A percentile compares a stretch with the other conserved stretches of the same genome.
These are phyloP conservation scores for Colletotrichum theobromicola DNA, from an alignment of 2,329 filamentous ascomycete genomes.

Conservation along the genomic window DNA sequence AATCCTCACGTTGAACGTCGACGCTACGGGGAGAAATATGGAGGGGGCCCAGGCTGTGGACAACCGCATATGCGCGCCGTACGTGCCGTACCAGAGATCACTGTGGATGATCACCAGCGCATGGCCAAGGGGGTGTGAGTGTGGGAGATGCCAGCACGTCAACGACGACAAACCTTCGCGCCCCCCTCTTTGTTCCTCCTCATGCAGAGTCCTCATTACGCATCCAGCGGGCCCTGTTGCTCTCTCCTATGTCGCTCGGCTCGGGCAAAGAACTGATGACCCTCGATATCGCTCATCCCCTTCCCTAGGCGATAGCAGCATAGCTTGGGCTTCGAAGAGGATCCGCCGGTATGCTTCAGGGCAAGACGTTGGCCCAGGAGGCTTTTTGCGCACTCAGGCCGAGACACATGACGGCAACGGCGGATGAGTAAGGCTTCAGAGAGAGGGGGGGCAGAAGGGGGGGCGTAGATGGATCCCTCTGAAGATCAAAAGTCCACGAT, in stretches of 20 bases:
- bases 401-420: neutral
- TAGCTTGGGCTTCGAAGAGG: neutral
- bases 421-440: neutral
- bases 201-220: neutral
- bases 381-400: neutral
- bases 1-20: neutral
- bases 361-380: constrained; percentile 1
- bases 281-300: neutral
- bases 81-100: constrained; percentile 21
- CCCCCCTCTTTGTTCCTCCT: neutral
- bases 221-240: neutral
- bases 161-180: neutral
- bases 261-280: neutral
- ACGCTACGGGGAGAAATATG: neutral
- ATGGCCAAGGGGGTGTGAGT: constrained; percentile 6
- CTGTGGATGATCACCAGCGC: constrained; percentile 18
- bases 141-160: constrained; percentile 8
- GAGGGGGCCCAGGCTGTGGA: neutral
- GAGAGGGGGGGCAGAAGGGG: neutral
- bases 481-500: constrained; percentile 5
- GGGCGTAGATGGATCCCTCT: neutral
- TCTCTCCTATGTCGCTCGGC: neutral
- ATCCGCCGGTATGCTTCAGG: constrained; percentile 6
- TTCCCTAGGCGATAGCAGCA: neutral
- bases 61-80: constrained; percentile 17